These are phyloP conservation scores for Bisporella sp. DNA, from an alignment of 2,329 filamentous ascomycete genomes.

Conservation along the genomic window DNA sequence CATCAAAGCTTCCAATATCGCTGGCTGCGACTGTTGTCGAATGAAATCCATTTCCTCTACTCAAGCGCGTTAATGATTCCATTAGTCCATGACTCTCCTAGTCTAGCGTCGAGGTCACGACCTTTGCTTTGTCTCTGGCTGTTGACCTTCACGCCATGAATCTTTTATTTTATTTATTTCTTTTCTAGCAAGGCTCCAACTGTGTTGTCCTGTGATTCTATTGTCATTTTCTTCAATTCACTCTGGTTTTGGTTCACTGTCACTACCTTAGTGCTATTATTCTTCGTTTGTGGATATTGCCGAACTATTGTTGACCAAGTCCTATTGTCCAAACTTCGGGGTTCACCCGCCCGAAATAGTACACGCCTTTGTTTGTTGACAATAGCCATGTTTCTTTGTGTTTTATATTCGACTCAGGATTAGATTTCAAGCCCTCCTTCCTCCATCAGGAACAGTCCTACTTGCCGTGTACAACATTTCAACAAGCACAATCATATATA, in stretches of 20 bases:
- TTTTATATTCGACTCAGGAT: neutral
- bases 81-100: constrained; percentile 2
- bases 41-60: constrained; percentile 11
- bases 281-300: no score
- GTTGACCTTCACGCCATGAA: constrained; percentile 12
- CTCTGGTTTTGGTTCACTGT: neutral
- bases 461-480: neutral
- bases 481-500: no score
- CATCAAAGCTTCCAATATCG: constrained; percentile 10
- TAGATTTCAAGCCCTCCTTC: constrained; percentile 5
- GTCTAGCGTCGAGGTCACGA: constrained; percentile 8
- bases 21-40: constrained; percentile 20
- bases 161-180: constrained; percentile 20
- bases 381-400: constrained; percentile 4
- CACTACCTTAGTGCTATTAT: no score
- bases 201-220: constrained; percentile 8
- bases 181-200: constrained; percentile 1
- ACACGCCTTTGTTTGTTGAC: constrained; percentile 10
- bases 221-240: constrained; percentile 14
- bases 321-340: neutral
- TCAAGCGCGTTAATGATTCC: no score
- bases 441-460: neutral
- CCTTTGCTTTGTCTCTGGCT: constrained; percentile 9
- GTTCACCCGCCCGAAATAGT: constrained; percentile 6
- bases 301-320: no score